Evolutionary conservation across 208 protist species (phyloP), one percentile per base, ranked within the genome.

Genomic region (Trypanosoma cruzi): DNA sequence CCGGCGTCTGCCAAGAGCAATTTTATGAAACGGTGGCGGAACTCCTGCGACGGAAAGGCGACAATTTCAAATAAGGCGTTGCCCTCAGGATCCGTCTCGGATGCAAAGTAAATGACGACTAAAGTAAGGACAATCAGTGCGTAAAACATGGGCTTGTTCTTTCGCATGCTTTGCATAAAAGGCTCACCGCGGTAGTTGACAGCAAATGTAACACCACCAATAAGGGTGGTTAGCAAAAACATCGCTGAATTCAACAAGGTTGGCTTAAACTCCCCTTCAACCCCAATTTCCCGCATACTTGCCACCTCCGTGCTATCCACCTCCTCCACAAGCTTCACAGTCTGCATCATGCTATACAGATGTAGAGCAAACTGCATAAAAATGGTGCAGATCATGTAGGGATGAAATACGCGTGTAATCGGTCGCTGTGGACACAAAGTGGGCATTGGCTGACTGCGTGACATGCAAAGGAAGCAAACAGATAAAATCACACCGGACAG

Each of bases 401-500:
- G 84, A 67, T 93, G 92, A 76, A 99, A 99, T 8, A 99, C 82
- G n/a, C 83, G 76, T n/a, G 91, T 86, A 18, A 96, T 87, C 4
- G 98, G 99, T 3, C 95, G 85, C 71, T 97, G 81, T 26, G 76
- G 79, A 50, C 94, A 98, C 22, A 99, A 84, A 26, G 83, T 84
- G 5, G 81, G 64, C 22, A 98, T 64, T 37, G 98, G 98, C 80
- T 98, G 96, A 72, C 96, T 93, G 29, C 89, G 89, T 22, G 98
- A 99, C 79, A 99, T 97, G 73, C 98, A 99, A 50, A 99, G 89
- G 79, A 99, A 99, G 86, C 97, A 98, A 44, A 98, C 72, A 0
- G 98, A 96, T 36, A 98, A 80, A 49, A 98, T 81, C 8, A 99
- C 86, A 37, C 96, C 98, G 16, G 86, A 72, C 11, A 98, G 50